Evolutionary conservation across 2,329 filamentous ascomycete genomes (phyloP), one percentile per base, ranked within the genome.

Genomic region (Fulvia fulva): DNA sequence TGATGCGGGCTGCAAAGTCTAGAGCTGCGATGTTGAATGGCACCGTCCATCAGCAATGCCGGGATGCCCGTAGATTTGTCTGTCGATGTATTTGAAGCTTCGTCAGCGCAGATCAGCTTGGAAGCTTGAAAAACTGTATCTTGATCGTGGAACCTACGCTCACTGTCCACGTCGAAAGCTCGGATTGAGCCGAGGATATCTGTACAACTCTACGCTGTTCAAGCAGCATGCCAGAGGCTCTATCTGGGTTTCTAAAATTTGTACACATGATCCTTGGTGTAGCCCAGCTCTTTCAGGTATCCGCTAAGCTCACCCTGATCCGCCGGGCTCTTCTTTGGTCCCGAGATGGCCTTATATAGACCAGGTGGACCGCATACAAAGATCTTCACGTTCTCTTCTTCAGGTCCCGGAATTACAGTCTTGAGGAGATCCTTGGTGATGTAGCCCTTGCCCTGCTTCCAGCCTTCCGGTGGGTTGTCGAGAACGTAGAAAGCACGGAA

Each of bases 401-500:
- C 94, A 63, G 94, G 91, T 77, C 95, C 91, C 11, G 94, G 94
- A 14, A 97, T 83, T 9, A 97, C 91, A 52, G 89, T 93, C 87
- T 97, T 96, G 70, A 99, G 79, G 58, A 97, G 81, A 65, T 97
- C 91, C 83, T 96, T 95, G 75, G 78, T 89, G 73, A 99, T 88
- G 80, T 81, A 87, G 63, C 94, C 94, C 75, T 86, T 89, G 70
- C 81, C 84, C 66, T 90, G 88, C 56, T 77, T 76, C 91, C 91
- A 96, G 59, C 81, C 81, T 78, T 90, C 84, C 50, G 88, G 88
- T 51, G 85, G 89, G 70, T 93, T 90, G 80, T 96, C 90, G 37
- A 99, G 83, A 53, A 92, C 83, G 79, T 97, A 97, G 78, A 97
- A 97, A 58, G 90, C 91, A 69, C 90, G 87, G 88, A 99, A 97